A percentile compares a stretch with the other conserved stretches of the same genome.
Conservation (phyloP, 805 yeast species). For the Yarrowia keelungensis region DNA sequence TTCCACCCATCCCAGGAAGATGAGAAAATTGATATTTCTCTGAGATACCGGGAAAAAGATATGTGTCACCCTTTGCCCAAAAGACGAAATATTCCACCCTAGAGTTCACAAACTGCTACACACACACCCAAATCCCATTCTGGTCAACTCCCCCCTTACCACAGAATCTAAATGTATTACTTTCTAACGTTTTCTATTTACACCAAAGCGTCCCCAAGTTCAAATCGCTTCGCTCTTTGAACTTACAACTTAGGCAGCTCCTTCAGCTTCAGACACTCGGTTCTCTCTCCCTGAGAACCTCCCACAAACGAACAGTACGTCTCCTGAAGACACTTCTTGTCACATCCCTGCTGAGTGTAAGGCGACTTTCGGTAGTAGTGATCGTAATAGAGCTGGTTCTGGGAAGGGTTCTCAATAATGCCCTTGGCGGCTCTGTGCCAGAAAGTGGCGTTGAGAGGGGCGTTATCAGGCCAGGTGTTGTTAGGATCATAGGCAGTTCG, state of each 20-base stretch:
- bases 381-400: conserved; percentile 6
- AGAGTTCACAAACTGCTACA: no score
- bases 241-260: background rate
- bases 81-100: no score
- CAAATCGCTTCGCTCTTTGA: no score
- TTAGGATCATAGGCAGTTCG: conserved; percentile 55
- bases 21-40: no score
- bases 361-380: conserved; percentile 29
- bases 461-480: conserved; percentile 61
- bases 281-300: background rate
- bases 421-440: conserved; percentile 55
- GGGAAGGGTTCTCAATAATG: background rate
- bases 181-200: background rate
- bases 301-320: background rate
- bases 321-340: background rate
- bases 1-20: no score
- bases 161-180: no score
- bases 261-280: background rate
- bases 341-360: background rate
- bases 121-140: no score
- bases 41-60: no score
- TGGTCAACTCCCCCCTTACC: no score
- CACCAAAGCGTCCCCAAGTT: background rate
- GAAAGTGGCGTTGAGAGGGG: conserved; percentile 72
- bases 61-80: no score